A percentile compares a stretch with the other conserved stretches of the same genome.
Evolutionary conservation across 2,329 filamentous ascomycete genomes (phyloP).

Genomic region (Pseudomassariella vexata): DNA sequence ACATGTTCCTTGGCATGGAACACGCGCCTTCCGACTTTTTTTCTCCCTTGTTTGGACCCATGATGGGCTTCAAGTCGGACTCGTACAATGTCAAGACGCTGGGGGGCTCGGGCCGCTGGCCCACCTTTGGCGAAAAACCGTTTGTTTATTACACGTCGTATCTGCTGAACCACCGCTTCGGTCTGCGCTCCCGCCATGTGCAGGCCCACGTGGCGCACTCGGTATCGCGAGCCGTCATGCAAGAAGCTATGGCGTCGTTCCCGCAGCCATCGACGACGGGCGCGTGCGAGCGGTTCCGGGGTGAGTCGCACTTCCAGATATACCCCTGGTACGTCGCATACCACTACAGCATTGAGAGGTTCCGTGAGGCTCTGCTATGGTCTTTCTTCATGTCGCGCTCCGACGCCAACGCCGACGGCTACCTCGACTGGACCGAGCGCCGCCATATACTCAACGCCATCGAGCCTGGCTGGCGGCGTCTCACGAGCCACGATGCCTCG

Average conservation of each 20-base stretch:
- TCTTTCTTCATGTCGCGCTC: conserved; percentile 33
- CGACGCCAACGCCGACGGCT: conserved; percentile 30
- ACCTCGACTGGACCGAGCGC: conserved; percentile 33
- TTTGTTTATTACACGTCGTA: conserved; percentile 38
- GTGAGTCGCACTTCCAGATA: conserved; percentile 34
- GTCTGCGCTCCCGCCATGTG: conserved; percentile 34
- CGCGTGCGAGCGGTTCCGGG: conserved; percentile 33
- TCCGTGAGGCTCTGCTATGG: conserved; percentile 35
- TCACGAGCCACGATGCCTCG: conserved; percentile 16
- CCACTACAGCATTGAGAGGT: conserved; percentile 37
- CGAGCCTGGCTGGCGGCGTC: conserved; percentile 23
- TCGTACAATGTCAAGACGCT: conserved; percentile 28
- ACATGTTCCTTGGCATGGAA: conserved; percentile 35
- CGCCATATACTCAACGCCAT: conserved; percentile 28
- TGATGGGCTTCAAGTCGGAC: conserved; percentile 35
- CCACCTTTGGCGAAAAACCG: conserved; percentile 37
- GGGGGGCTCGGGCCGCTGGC: conserved; percentile 22
- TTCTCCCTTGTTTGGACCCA: conserved; percentile 35
- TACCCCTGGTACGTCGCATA: conserved; percentile 36
- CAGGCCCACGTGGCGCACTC: conserved; percentile 37
- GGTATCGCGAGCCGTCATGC: conserved; percentile 29
- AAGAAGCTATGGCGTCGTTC: conserved; percentile 34
- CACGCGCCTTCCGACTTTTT: conserved; percentile 36
- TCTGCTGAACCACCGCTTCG: conserved; percentile 36
- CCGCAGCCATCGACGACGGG: conserved; percentile 31